Evolutionary conservation across 306 rosid genomes (phyloP), one percentile per base, ranked within the genome.

Genomic region (Quercus alba): DNA sequence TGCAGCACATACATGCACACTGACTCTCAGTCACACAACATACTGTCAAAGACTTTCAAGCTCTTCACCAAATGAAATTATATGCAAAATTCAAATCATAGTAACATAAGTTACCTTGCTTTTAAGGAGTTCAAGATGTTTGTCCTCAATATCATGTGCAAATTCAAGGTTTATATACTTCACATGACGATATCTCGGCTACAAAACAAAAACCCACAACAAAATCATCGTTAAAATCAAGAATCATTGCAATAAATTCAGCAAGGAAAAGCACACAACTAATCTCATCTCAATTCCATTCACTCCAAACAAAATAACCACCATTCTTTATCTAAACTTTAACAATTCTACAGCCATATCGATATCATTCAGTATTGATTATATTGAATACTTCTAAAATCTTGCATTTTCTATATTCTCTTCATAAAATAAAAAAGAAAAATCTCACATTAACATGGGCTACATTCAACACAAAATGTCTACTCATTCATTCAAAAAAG

Each of bases 121-220:
- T 80, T 86, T 88, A 55, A 91, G 30, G 72, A 87, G 79, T 38
- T 90, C 78, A 72, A 93, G 91, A 89, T 93, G 92, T 6, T 73
- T 28, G 85, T 93, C 98, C 82, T 91, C 94, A 85, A 93, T 83
- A 74, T 88, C 93, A 76, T 86, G 86, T 2, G 97, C 88, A 82
- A 93, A 93, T 85, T 91, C 98, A 4, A 93, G 94, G 79, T 86
- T 81, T 81, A 93, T 90, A 46, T 86, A 79, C 84, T 85, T 91
- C 46, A 91, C 88, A 52, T 77, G 56, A 64, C 52, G 20, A 85
- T 91, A 93, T 33, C 98, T 86, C 31, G 88, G 92, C 98, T 93
- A 70, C 82, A 15, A 87, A 74, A 56, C 46, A 46, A 77, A 72
- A 62, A 79, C 77, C 80, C 63, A 80, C 20, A 63, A 55, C 54